A percentile compares a stretch with the other conserved stretches of the same genome.
These are phyloP conservation scores for Micractinium conductrix DNA, from an alignment of 139 green algal species.

Conservation along the genomic window DNA sequence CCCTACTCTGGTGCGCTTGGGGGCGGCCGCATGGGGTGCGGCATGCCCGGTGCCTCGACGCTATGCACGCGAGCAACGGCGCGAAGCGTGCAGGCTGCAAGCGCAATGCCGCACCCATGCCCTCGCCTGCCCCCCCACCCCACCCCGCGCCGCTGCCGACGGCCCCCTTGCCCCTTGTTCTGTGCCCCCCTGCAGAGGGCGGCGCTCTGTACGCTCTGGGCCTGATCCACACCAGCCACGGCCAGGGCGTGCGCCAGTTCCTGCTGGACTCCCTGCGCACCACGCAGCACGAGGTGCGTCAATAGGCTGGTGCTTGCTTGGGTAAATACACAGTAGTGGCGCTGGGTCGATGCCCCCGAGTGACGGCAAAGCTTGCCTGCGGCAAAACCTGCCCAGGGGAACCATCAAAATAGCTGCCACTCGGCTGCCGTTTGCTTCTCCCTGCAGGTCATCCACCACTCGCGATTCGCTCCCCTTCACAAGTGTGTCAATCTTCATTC, in stretches of 20 bases:
- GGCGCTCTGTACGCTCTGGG: slow-evolving; percentile 97
- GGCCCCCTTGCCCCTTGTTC: background rate
- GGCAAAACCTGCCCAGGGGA: too few relatives aligned
- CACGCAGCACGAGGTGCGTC: slow-evolving; percentile 78
- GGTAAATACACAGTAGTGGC: too few relatives aligned
- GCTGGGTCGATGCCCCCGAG: too few relatives aligned
- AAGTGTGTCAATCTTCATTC: too few relatives aligned
- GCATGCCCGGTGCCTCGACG: too few relatives aligned
- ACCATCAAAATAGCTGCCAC: too few relatives aligned
- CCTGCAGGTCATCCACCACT: slow-evolving; percentile 75
- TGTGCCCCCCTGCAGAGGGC: slow-evolving; percentile 68
- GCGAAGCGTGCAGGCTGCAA: background rate
- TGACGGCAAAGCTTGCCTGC: too few relatives aligned
- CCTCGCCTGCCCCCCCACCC: background rate
- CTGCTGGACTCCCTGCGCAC: slow-evolving; percentile 86
- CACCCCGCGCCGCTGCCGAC: background rate
- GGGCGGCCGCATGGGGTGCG: too few relatives aligned
- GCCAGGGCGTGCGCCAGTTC: slow-evolving; percentile 79
- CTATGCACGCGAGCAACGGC: background rate
- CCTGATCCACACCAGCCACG: slow-evolving; percentile 96
- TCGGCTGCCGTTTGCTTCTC: background rate
- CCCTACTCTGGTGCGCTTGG: slow-evolving; percentile 56
- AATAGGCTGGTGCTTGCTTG: too few relatives aligned
- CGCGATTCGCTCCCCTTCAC: background rate
- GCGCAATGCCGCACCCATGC: background rate